Evolutionary conservation across 225 moss, liverwort and hornwort genomes (phyloP).

Genomic region (Pseudisothecium myosuroides): DNA sequence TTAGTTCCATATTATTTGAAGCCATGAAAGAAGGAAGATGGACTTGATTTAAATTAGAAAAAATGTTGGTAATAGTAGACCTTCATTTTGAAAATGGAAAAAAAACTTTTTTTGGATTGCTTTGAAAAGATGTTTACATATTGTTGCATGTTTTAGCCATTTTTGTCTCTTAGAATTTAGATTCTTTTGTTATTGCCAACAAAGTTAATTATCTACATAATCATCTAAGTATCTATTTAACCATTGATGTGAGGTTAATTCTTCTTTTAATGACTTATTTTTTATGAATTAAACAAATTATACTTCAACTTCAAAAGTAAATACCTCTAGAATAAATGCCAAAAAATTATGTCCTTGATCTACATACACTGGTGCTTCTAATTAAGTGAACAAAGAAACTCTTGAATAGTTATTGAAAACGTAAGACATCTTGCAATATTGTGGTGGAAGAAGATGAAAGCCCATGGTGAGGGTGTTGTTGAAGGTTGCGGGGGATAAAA

Average conservation of each 20-base stretch:
- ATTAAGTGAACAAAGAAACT: not conserved
- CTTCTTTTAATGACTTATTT: not conserved
- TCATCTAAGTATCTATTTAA: not conserved
- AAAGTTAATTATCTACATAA: not conserved
- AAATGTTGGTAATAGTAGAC: too few relatives aligned
- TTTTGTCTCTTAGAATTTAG: not conserved
- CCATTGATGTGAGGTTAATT: not conserved
- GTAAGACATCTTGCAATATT: not conserved
- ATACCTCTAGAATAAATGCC: too few relatives aligned
- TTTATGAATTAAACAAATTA: not conserved
- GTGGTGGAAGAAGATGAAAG: rapidly evolving
- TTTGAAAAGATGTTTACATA: not conserved
- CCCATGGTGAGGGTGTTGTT: not conserved
- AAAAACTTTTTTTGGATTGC: too few relatives aligned
- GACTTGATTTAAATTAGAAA: not conserved
- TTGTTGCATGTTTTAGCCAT: not conserved
- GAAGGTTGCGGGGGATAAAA: not conserved
- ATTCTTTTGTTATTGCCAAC: not conserved
- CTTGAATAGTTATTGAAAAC: not conserved
- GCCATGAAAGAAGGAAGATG: not conserved
- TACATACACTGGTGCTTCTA: not conserved
- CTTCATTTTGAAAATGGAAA: too few relatives aligned
- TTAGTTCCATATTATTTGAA: not conserved
- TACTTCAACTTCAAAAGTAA: too few relatives aligned
- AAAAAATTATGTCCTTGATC: too few relatives aligned